Evolutionary conservation across 768 basidiomycete genomes (phyloP).

Genomic region (Leccinum disarticulatum): DNA sequence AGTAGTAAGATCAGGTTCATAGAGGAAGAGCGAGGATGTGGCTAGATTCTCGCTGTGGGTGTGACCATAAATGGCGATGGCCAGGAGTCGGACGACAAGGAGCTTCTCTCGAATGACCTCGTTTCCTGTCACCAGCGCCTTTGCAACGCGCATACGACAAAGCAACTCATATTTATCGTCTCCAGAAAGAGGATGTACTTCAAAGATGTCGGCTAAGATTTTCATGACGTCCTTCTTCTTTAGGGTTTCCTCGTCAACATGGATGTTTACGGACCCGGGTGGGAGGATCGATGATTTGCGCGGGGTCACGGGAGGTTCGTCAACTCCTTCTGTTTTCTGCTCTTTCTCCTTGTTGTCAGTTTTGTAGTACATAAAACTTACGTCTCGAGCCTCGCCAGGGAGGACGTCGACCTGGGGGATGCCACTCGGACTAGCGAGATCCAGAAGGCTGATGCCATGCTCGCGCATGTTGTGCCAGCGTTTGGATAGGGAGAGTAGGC

Average conservation of each 20-base stretch:
- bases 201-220: slow-evolving; percentile 71
- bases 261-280: slow-evolving; percentile 56
- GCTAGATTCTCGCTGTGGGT: slow-evolving; percentile 80
- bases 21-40: slow-evolving; percentile 81
- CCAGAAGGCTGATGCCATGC: slow-evolving; percentile 71
- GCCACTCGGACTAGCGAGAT: slow-evolving; percentile 62
- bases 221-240: slow-evolving; percentile 67
- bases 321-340: slow-evolving; percentile 42
- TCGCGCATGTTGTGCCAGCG: slow-evolving; percentile 84
- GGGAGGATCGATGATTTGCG: slow-evolving; percentile 43
- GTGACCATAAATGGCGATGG: slow-evolving; percentile 90
- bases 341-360: slow-evolving; percentile 53
- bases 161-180: slow-evolving; percentile 87
- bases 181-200: slow-evolving; percentile 67
- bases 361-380: slow-evolving; percentile 79
- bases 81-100: slow-evolving; percentile 75
- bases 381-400: slow-evolving; percentile 73
- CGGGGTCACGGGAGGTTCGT: slow-evolving; percentile 46
- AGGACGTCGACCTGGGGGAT: slow-evolving; percentile 56
- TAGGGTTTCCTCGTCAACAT: slow-evolving; percentile 61
- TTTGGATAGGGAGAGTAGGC: slow-evolving; percentile 79
- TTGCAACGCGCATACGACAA: slow-evolving; percentile 81
- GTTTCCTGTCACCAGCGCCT: slow-evolving; percentile 57
- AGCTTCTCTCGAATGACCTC: slow-evolving; percentile 75
- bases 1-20: slow-evolving; percentile 88